These are phyloP conservation scores for Jackrogersella multiformis DNA, from an alignment of 495 filamentous ascomycete species.

Conservation along the genomic window DNA sequence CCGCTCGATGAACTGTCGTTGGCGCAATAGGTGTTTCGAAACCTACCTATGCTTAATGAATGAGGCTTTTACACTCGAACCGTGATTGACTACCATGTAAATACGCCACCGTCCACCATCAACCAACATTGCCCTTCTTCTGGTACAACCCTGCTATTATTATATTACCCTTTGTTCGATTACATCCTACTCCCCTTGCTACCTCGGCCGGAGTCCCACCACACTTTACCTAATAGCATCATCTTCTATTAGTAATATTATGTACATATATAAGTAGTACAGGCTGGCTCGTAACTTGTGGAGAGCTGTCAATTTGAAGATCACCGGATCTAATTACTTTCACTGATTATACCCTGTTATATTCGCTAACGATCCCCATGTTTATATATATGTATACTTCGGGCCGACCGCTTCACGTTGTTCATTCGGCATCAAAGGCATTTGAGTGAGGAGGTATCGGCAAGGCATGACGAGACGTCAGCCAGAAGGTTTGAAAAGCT, in stretches of 20 bases:
- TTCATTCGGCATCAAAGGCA: slow-evolving; percentile 12
- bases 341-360: not conserved
- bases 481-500: not conserved
- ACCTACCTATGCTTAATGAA: slow-evolving; percentile 14
- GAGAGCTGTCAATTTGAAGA: slow-evolving; percentile 2
- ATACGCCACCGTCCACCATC: slow-evolving; percentile 25
- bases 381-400: not conserved
- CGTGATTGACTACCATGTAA: slow-evolving; percentile 12
- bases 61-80: not conserved
- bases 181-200: slow-evolving; percentile 26
- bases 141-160: slow-evolving; percentile 37
- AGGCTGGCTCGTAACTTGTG: slow-evolving; percentile 18
- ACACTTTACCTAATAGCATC: slow-evolving; percentile 32
- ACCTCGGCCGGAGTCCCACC: slow-evolving; percentile 12
- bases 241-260: slow-evolving; percentile 2
- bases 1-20: slow-evolving; percentile 14
- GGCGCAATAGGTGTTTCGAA: slow-evolving; percentile 15
- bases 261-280: slow-evolving; percentile 14
- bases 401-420: slow-evolving; percentile 25
- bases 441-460: slow-evolving; percentile 2
- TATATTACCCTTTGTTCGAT: slow-evolving; percentile 29
- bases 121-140: slow-evolving; percentile 30
- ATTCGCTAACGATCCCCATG: not conserved
- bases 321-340: not conserved
- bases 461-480: not conserved